Conservation (phyloP, 169 alveolate species). For the Cryptosporidium tyzzeri region DNA sequence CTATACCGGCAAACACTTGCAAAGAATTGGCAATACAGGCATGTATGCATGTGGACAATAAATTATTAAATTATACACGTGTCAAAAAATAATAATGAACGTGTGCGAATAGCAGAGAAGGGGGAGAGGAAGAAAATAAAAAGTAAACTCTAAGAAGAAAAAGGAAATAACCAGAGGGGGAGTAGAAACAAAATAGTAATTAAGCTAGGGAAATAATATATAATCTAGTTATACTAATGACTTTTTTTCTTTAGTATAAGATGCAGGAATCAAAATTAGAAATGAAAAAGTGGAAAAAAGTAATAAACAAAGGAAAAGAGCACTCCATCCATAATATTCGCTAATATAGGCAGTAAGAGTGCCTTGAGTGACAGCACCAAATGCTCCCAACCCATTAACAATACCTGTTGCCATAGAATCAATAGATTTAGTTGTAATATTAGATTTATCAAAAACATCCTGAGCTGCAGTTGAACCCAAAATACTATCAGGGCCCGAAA, state of each 20-base stretch:
- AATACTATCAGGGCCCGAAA: slow-evolving; percentile 79
- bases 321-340: slow-evolving; percentile 80
- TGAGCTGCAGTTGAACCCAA: slow-evolving; percentile 79
- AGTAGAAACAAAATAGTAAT: no score
- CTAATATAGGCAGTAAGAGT: slow-evolving; percentile 78
- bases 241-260: slow-evolving; percentile 17
- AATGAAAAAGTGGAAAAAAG: slow-evolving; percentile 46
- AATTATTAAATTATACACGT: not conserved
- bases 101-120: not conserved
- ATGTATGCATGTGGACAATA: slow-evolving; percentile 39
- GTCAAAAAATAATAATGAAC: not conserved
- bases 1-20: slow-evolving; percentile 15
- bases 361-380: slow-evolving; percentile 81
- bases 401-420: slow-evolving; percentile 78
- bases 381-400: slow-evolving; percentile 80
- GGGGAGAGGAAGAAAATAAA: not conserved
- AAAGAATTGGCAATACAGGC: slow-evolving; percentile 6
- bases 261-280: slow-evolving; percentile 76
- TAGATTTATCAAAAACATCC: slow-evolving; percentile 75
- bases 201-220: not conserved
- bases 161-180: no score
- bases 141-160: not conserved
- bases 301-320: slow-evolving; percentile 75
- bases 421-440: slow-evolving; percentile 36
- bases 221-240: not conserved